These are phyloP conservation scores for Wickerhamomyces kurtzmanii DNA, from an alignment of 805 yeast genomes.

Conservation along the genomic window DNA sequence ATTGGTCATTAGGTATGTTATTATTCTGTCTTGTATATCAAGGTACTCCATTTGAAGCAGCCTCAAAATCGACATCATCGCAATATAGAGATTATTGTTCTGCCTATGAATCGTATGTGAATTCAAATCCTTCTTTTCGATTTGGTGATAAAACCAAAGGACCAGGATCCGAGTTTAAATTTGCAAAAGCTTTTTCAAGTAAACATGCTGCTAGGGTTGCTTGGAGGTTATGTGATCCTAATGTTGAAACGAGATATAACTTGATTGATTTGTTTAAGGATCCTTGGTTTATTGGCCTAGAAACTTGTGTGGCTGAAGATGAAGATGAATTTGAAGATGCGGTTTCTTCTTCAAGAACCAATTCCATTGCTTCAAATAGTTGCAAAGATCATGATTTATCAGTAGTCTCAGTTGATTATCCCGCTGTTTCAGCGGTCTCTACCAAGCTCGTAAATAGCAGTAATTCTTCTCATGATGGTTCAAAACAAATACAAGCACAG, in stretches of 20 bases:
- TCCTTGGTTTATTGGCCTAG: slow-evolving; percentile 52
- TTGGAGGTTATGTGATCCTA: slow-evolving; percentile 68
- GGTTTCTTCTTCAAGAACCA: slow-evolving; percentile 1
- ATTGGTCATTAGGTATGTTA: slow-evolving; percentile 66
- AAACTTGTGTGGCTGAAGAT: slow-evolving; percentile 47
- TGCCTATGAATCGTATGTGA: slow-evolving; percentile 30
- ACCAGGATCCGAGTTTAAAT: slow-evolving; percentile 66
- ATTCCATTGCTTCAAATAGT: slow-evolving; percentile 4
- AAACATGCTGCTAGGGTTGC: slow-evolving; percentile 58
- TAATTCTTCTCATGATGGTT: neutral
- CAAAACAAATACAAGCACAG: slow-evolving; percentile 5
- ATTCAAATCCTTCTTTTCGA: slow-evolving; percentile 37
- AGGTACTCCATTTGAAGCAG: slow-evolving; percentile 49
- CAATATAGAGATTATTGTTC: slow-evolving; percentile 47
- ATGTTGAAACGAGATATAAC: slow-evolving; percentile 40
- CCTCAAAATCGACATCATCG: slow-evolving; percentile 31
- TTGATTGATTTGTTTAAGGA: slow-evolving; percentile 46
- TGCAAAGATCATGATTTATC: neutral
- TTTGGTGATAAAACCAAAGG: slow-evolving; percentile 36
- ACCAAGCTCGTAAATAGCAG: no score
- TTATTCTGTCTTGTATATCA: slow-evolving; percentile 50
- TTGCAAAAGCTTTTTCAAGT: slow-evolving; percentile 51
- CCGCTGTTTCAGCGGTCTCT: no score
- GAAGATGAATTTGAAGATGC: slow-evolving; percentile 8
- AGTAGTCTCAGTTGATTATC: no score